These are phyloP conservation scores for Backusella macrospora DNA, from an alignment of 192 early-diverging fungal species.

Conservation along the genomic window DNA sequence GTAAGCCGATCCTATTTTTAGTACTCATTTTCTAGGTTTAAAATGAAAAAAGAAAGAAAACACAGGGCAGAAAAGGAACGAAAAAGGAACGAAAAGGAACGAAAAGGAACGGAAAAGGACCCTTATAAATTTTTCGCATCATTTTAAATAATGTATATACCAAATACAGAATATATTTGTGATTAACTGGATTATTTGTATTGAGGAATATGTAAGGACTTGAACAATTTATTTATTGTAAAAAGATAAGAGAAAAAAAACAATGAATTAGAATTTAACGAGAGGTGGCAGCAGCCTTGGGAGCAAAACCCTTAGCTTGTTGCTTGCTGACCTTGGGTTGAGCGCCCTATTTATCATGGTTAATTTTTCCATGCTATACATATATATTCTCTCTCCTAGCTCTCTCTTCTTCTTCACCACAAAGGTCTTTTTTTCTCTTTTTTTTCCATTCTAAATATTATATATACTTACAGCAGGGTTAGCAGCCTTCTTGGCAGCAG, in stretches of 20 bases:
- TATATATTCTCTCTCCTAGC: no score
- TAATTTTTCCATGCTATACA: background rate
- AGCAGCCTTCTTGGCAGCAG: constrained; percentile 83
- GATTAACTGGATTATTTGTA: background rate
- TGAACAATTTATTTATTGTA: constrained; percentile 10
- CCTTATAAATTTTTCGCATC: no score
- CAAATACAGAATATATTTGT: no score
- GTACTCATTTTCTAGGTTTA: background rate
- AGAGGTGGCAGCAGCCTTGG: constrained; percentile 79
- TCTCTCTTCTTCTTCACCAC: no score
- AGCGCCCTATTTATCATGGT: constrained; percentile 15
- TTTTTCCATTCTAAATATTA: background rate
- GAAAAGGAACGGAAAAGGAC: no score
- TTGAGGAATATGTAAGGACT: background rate
- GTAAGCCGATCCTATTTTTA: background rate
- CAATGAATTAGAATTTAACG: constrained; percentile 58
- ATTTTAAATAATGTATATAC: no score
- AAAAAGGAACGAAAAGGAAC: no score
- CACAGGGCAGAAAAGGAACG: no score
- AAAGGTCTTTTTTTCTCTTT: no score
- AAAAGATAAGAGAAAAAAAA: constrained; percentile 5
- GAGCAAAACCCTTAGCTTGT: constrained; percentile 76
- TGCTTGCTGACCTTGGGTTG: constrained; percentile 79
- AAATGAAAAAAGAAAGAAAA: background rate
- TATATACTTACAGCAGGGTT: constrained; percentile 33